Conservation (phyloP, 2,329 filamentous ascomycete genomes). For the Bipolaris cookei region DNA sequence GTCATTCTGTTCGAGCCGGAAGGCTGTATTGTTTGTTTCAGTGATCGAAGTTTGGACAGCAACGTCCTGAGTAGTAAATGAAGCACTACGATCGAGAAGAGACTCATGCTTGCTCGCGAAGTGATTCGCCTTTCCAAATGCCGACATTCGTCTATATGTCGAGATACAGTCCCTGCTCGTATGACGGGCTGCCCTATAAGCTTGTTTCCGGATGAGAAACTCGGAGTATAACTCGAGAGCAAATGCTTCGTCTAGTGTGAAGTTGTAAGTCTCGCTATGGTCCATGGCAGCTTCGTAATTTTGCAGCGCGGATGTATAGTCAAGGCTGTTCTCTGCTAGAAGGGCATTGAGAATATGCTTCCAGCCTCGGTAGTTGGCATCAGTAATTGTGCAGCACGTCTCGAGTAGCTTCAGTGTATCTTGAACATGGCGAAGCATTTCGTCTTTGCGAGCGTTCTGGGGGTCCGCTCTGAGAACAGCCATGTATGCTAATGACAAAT, state of each 20-base stretch:
- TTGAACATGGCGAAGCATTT: slow-evolving; percentile 61
- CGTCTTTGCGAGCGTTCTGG: slow-evolving; percentile 48
- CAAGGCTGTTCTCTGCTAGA: slow-evolving; percentile 65
- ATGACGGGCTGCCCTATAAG: slow-evolving; percentile 71
- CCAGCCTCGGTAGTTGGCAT: slow-evolving; percentile 76
- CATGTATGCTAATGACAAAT: slow-evolving; percentile 52
- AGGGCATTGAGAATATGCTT: slow-evolving; percentile 72
- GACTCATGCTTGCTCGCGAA: slow-evolving; percentile 72
- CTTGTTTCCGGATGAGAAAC: slow-evolving; percentile 69
- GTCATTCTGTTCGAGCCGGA: slow-evolving; percentile 54
- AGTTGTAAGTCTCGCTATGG: slow-evolving; percentile 71
- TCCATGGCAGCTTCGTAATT: slow-evolving; percentile 75
- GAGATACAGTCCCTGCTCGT: slow-evolving; percentile 71
- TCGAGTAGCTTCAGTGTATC: slow-evolving; percentile 66
- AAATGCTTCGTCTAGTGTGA: slow-evolving; percentile 74
- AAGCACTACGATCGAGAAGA: slow-evolving; percentile 68
- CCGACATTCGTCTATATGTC: slow-evolving; percentile 72
- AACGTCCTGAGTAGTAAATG: slow-evolving; percentile 65
- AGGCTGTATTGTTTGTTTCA: slow-evolving; percentile 50
- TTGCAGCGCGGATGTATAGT: slow-evolving; percentile 62
- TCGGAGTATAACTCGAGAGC: slow-evolving; percentile 77
- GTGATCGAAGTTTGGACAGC: slow-evolving; percentile 74
- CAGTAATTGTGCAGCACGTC: slow-evolving; percentile 67
- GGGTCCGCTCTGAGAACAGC: slow-evolving; percentile 49
- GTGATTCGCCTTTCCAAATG: slow-evolving; percentile 70